Evolutionary conservation across 1,139 yeast genomes (phyloP).

Genomic region (Hanseniaspora uvarum): DNA sequence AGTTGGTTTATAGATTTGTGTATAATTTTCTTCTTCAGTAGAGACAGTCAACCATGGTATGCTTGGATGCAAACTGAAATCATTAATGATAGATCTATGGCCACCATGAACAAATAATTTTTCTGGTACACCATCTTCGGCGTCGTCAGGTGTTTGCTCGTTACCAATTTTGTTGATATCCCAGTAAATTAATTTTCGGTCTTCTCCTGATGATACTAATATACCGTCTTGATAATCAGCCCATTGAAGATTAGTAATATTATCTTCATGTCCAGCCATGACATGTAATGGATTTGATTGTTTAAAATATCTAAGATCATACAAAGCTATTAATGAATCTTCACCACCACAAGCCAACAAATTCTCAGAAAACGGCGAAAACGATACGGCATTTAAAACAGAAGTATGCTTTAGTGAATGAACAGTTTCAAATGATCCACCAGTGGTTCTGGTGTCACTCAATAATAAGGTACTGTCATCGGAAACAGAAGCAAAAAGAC

Average conservation of each 20-base stretch:
- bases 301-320: conserved; percentile 43
- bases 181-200: conserved; percentile 65
- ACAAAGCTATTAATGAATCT: conserved; percentile 53
- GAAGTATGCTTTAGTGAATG: conserved; percentile 27
- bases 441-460: conserved; percentile 47
- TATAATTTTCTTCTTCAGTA: conserved; percentile 66
- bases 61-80: conserved; percentile 54
- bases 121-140: conserved; percentile 76
- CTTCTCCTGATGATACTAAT: conserved; percentile 63
- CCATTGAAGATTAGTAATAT: conserved; percentile 61
- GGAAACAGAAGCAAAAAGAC: conserved; percentile 56
- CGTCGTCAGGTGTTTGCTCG: conserved; percentile 69
- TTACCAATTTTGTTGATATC: conserved; percentile 63
- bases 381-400: conserved; percentile 51
- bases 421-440: conserved; percentile 30
- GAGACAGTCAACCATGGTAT: conserved; percentile 66
- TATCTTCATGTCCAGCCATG: conserved; percentile 67
- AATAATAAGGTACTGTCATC: conserved; percentile 61
- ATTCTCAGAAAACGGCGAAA: conserved; percentile 51
- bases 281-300: conserved; percentile 44
- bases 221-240: conserved; percentile 63
- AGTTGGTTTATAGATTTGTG: conserved; percentile 66
- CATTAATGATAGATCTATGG: conserved; percentile 66
- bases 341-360: conserved; percentile 59
- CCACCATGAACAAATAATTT: conserved; percentile 81